Base-by-base conservation (phyloP, 139 green algal genomes). In the Coelastrella sp. region DNA sequence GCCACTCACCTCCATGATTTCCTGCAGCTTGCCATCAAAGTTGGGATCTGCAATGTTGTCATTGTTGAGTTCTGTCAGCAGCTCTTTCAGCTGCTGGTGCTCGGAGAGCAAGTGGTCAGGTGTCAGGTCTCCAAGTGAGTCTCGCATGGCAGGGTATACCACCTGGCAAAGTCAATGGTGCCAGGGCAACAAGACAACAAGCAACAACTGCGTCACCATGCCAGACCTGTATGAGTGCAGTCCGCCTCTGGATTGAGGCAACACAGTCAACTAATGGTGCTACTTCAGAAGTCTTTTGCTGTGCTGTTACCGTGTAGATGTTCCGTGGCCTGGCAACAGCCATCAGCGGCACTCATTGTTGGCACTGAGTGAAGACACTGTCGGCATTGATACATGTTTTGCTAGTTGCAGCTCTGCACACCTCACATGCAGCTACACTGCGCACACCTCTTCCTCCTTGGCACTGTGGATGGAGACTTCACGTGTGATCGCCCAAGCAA, bases 41-140 rank as follows among this genome's bases (percentile, higher is more conserved):
- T 81, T 82, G n/a, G 70, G 84, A 57, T 83, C 85, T 27, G 20
- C 68, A n/a, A 76, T 80, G 24, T 22, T 22, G 7, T 25, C 22
- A 4, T 7, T 56, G 72, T 84, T 65, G 19, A 90, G 85, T 14
- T 61, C 24, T 11, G 57, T 15, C 73, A 84, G 73, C 73, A 60
- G 20, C 73, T 90, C 24, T 73, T 90, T 90, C 22, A 90, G 58
- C 73, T 76, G 22, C 84, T 88, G 84, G 68, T 88, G 84, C 68
- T 80, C 84, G 8, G 8, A 5, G 66, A 88, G 84, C 49, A 70
- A 49, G 68, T 88, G 68, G 19, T 88, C 84, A n/a, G 84, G 68
- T 22, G 84, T 68, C 10, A 80, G 35, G 68, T 88, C 84, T 6
- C 84, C 84, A 66, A 88, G 59, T 8, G 78, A 35, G 20, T 49